Evolutionary conservation across 1,284 basidiomycete genomes (phyloP), one percentile per base, ranked within the genome.

Genomic region (Mycena citricolor): DNA sequence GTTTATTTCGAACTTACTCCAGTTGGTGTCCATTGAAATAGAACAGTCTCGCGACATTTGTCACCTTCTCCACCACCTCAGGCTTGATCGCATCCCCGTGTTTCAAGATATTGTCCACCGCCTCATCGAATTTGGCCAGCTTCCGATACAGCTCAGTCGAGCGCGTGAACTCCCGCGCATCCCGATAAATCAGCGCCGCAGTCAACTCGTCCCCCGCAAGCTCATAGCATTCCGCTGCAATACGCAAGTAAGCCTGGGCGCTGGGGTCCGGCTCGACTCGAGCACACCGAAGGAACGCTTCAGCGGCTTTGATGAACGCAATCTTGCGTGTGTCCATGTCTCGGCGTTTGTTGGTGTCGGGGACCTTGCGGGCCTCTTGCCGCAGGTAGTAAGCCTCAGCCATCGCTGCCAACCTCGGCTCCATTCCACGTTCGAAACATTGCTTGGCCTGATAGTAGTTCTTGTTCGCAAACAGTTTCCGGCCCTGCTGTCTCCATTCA

Each of bases 361-460:
- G 47, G 33, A 8, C 43, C 40, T 61, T 58, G 17, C 47, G 52
- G 19, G 57, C 62, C 24, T 62, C 47, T 30, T 65, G 65, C 33
- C 61, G 61, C 14, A 64, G 56, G 40, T 60, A 57, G 48, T 67
- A 66, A 6, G 69, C 63, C 84, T 80, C 78, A 13, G 68, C 60
- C 39, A 85, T 69, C 2, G 62, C 66, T 4, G 61, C 69, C 55
- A 81, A 70, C 10, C 69, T 66, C 0, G 52, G 60, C 23, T 69
- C 57, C 1, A 50, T 60, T 4, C 85, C 84, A 16, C 77, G 71
- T 40, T 76, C 69, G 46, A 77, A 88, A 47, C 79, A 81, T 41
- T 79, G 70, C 61, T 72, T 77, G 0, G 86, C 82, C 52, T 84
- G 76, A 1, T 64, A 54, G 51, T 78, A 88, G 13, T 69, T 70